These are phyloP conservation scores for Phytophthora pisi DNA, from an alignment of 352 stramenopile genomes.

Conservation along the genomic window DNA sequence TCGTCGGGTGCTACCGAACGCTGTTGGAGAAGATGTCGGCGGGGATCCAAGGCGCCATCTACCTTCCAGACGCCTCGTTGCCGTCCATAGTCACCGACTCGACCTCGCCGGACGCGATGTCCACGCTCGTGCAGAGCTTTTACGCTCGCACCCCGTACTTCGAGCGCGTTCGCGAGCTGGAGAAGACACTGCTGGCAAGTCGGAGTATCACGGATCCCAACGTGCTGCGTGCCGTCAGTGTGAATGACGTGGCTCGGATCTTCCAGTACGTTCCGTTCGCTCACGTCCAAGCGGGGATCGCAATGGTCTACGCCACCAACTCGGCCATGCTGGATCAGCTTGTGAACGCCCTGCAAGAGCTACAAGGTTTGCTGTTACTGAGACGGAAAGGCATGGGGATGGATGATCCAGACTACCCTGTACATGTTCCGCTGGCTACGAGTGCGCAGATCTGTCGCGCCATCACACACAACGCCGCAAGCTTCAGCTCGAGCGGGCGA, in stretches of 20 bases:
- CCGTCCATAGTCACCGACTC: neutral
- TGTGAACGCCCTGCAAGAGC: conserved; percentile 23
- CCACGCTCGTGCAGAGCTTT: conserved; percentile 55
- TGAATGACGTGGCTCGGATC: conserved; percentile 52
- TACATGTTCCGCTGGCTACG: conserved; percentile 57
- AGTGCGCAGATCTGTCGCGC: conserved; percentile 76
- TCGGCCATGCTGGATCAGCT: conserved; percentile 32
- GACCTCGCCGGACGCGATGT: conserved; percentile 41
- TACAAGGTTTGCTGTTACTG: conserved; percentile 26
- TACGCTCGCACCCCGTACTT: conserved; percentile 78
- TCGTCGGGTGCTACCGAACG: conserved; percentile 71
- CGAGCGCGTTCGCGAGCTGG: conserved; percentile 57
- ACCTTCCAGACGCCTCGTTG: conserved; percentile 33
- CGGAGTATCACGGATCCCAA: conserved; percentile 49
- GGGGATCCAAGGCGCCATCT: conserved; percentile 66
- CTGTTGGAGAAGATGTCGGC: conserved; percentile 72
- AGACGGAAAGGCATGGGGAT: conserved; percentile 2
- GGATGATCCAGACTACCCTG: conserved; percentile 55
- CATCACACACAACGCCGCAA: conserved; percentile 55
- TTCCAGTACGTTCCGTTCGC: conserved; percentile 53
- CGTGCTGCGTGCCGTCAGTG: conserved; percentile 44
- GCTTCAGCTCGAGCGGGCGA: conserved; percentile 71
- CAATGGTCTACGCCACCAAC: conserved; percentile 23
- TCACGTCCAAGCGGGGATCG: conserved; percentile 37
- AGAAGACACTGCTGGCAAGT: conserved; percentile 46